Evolutionary conservation across 495 filamentous ascomycete genomes (phyloP).

Genomic region (Collariella sp.): DNA sequence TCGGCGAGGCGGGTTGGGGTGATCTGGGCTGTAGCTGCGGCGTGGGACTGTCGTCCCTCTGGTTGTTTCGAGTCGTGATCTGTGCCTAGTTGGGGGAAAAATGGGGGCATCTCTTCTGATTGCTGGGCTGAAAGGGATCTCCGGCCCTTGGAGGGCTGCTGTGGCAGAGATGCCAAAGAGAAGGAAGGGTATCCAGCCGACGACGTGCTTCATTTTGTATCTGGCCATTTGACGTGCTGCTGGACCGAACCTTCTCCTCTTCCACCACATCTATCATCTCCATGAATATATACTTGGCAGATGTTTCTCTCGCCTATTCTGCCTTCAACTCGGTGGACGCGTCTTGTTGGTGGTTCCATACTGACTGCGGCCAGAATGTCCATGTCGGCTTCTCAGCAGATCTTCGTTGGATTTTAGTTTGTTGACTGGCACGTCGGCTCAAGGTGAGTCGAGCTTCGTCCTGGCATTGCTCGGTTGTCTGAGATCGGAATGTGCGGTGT

Average conservation of each 20-base stretch:
- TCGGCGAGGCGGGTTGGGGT: not conserved
- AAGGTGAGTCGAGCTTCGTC: not conserved
- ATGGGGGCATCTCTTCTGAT: not conserved
- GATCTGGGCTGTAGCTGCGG: not conserved
- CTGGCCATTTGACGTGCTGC: constrained; percentile 5
- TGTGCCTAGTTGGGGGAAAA: not conserved
- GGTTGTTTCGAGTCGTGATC: not conserved
- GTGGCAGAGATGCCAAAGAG: constrained; percentile 4
- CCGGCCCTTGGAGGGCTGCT: not conserved
- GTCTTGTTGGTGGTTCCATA: not conserved
- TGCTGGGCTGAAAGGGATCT: not conserved
- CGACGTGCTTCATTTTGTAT: constrained; percentile 5
- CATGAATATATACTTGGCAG: constrained; percentile 1
- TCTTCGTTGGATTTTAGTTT: not conserved
- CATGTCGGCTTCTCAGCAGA: not conserved
- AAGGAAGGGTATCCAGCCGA: not conserved
- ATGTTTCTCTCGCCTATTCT: not conserved
- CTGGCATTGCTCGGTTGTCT: not conserved
- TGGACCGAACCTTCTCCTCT: not conserved
- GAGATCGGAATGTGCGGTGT: constrained; percentile 4
- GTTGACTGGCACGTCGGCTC: not conserved
- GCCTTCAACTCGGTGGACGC: not conserved
- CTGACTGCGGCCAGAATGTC: constrained; percentile 6
- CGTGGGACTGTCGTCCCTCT: not conserved
- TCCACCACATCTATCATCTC: not conserved